Percentiles rank a stretch among this genome's conserved stretches.
phyloP scores from a whole-genome alignment of 768 basidiomycete species.

The Termitomyces sp. region DNA sequence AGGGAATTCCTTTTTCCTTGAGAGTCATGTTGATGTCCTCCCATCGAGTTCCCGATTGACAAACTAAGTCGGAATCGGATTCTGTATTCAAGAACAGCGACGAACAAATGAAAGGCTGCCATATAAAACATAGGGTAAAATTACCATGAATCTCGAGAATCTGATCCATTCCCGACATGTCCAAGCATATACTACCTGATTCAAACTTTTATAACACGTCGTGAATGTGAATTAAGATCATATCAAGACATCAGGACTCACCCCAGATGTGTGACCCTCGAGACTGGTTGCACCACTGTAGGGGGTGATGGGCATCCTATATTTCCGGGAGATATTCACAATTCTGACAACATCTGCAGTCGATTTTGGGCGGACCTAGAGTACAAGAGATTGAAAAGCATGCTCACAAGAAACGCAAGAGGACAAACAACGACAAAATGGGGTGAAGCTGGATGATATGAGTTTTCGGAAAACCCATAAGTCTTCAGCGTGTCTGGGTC shows the following conservation, averaged over 20 bases:
- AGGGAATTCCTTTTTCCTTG: constrained; percentile 62
- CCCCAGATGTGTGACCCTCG: constrained; percentile 84
- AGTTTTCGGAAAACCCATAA: constrained; percentile 68
- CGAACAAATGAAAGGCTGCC: background rate
- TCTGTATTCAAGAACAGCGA: constrained; percentile 32
- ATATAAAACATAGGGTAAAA: background rate
- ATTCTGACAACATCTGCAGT: constrained; percentile 84
- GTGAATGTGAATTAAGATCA: background rate
- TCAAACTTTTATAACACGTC: background rate
- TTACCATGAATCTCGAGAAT: constrained; percentile 74
- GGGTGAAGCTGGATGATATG: constrained; percentile 58
- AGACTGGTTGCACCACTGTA: constrained; percentile 86
- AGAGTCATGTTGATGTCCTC: constrained; percentile 73
- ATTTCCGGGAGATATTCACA: constrained; percentile 72
- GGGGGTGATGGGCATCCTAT: constrained; percentile 72
- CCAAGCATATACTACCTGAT: constrained; percentile 74
- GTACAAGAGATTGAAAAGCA: constrained; percentile 9
- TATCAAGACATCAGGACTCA: constrained; percentile 26
- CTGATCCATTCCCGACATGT: constrained; percentile 80
- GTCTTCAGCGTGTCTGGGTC: constrained; percentile 46
- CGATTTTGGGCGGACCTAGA: constrained; percentile 52
- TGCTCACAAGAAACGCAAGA: background rate
- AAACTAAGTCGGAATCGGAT: constrained; percentile 68
- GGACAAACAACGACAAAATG: constrained; percentile 47
- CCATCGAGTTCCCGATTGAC: constrained; percentile 77